Evolutionary conservation across 768 basidiomycete species (phyloP), one percentile per base, ranked within the genome.

Genomic region (Tricholoma flavovirens): DNA sequence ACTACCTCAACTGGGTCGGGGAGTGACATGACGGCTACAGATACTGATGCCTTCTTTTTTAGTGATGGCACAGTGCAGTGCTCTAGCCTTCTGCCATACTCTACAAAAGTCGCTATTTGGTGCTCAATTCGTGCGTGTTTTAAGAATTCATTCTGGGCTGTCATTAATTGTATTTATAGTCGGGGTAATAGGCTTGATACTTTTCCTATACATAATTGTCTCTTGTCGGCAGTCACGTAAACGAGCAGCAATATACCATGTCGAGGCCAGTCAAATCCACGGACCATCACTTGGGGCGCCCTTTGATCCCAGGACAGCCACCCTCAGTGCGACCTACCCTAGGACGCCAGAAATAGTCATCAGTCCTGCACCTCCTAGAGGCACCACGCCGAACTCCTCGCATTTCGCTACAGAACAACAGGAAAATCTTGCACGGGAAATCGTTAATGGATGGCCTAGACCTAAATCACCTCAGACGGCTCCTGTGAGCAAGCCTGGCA

Each of bases 21-120:
- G 15, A 14, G 35, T 12, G 35, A 11, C 33, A 4, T 11, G 33
- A 4, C 10, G 14, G 4, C 33, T 12, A 35, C 33, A 26, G 19
- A 43, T 6, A n/a, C 51, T 51, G 1, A 55, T 15, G 6, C 49
- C 7, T 17, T 33, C 43, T 19, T 12, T 33, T 38, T 40, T 22
- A 65, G 64, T 35, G 59, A 60, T 30, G 64, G 62, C 10, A 57
- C 59, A 22, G 54, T 57, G 49, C 52, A 56, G 53, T 65, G 64
- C 29, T 56, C 59, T 5, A 53, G 61, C 43, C 33, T 57, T 15
- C 53, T 65, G 5, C 56, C 62, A 36, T 35, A 59, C 15, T 57
- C 59, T 38, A 58, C 57, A 24, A 56, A 59, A 40, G 52, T 65
- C 35, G 62, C 59, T n/a, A 65, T 65, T 19, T 38, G 56, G 43